Conservation (phyloP, 2,329 filamentous ascomycete species). For the Elsinoe perseae region DNA sequence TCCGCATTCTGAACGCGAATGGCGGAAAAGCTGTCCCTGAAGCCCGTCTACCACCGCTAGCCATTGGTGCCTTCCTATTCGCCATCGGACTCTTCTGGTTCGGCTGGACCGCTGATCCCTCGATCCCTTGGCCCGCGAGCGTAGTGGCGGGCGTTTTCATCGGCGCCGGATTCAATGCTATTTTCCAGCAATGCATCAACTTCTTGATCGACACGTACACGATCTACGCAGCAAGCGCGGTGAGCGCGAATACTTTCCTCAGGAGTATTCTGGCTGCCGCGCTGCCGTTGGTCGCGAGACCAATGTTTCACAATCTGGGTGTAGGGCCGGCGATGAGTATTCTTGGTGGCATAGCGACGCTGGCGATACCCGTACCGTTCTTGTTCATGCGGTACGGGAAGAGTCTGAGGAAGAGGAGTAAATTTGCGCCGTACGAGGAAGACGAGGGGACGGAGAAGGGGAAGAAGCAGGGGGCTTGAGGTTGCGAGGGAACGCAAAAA, state of each 20-base stretch:
- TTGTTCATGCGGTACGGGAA: conserved; percentile 39
- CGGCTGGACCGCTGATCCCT: conserved; percentile 35
- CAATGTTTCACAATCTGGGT: conserved; percentile 37
- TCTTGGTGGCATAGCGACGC: conserved; percentile 35
- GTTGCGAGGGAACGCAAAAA: no score
- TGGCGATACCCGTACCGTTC: conserved; percentile 39
- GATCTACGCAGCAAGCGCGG: conserved; percentile 42
- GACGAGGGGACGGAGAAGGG: background rate
- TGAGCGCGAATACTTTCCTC: conserved; percentile 44
- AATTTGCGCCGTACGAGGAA: conserved; percentile 32
- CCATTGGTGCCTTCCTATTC: conserved; percentile 39
- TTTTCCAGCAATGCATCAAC: conserved; percentile 44
- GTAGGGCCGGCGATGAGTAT: conserved; percentile 37
- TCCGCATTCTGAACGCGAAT: conserved; percentile 31
- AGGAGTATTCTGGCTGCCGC: conserved; percentile 37
- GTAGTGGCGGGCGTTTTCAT: conserved; percentile 38
- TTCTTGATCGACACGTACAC: conserved; percentile 38
- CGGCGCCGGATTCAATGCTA: conserved; percentile 40
- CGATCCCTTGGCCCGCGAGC: conserved; percentile 36
- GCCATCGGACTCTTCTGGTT: conserved; percentile 39
- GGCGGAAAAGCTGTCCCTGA: conserved; percentile 31
- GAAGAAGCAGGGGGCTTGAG: background rate
- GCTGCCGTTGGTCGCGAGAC: conserved; percentile 32
- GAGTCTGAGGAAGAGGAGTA: conserved; percentile 36
- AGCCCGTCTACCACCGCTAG: conserved; percentile 38